Evolutionary conservation across 129 eudicot genomes (phyloP).

Genomic region (Lactuca sativa): DNA sequence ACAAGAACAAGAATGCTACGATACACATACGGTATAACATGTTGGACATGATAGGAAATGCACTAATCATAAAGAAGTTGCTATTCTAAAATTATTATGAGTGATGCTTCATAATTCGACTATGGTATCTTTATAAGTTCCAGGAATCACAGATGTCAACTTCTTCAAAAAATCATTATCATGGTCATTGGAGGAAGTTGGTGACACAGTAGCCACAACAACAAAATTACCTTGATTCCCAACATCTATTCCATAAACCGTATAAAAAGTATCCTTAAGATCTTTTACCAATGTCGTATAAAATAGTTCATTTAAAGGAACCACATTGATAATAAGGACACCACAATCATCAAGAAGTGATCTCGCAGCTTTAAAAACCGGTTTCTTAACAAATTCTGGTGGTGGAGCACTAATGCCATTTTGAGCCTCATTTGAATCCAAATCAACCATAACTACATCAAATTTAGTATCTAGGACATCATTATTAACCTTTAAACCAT

Average conservation of each 20-base stretch:
- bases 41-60: no score
- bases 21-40: no score
- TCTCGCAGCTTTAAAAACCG: conserved; percentile 46
- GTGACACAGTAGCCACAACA: conserved; percentile 57
- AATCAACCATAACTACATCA: conserved; percentile 83
- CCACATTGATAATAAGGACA: conserved; percentile 59
- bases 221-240: conserved; percentile 70
- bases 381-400: conserved; percentile 49
- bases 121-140: conserved; percentile 32
- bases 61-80: no score
- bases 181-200: conserved; percentile 4
- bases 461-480: conserved; percentile 27
- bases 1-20: no score
- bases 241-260: conserved; percentile 65
- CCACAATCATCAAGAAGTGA: conserved; percentile 52
- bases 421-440: conserved; percentile 72
- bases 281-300: conserved; percentile 43
- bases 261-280: conserved; percentile 49
- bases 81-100: no score
- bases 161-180: conserved; percentile 36
- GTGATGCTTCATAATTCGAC: background rate
- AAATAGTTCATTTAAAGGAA: conserved; percentile 42
- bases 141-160: conserved; percentile 46
- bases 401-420: conserved; percentile 70
- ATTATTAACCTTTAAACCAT: background rate